phyloP scores from a whole-genome alignment of 1,284 basidiomycete species.

The Irpex rosettiformis region DNA sequence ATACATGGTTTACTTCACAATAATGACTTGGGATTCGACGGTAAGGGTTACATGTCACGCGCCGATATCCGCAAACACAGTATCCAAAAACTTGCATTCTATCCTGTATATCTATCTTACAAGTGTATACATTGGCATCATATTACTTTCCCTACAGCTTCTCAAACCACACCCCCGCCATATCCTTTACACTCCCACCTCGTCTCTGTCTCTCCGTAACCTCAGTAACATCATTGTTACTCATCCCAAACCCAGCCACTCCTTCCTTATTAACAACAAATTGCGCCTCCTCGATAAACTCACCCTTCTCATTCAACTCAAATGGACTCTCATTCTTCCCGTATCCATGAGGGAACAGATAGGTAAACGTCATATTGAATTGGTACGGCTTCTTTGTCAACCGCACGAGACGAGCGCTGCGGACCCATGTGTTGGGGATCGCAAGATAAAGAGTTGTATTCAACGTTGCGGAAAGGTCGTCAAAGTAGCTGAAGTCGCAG shows the following conservation, averaged over 20 bases:
- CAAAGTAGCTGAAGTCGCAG: constrained; percentile 12
- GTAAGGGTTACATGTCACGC: no score
- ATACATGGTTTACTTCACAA: no score
- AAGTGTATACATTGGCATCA: neutral
- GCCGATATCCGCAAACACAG: no score
- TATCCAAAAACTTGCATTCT: no score
- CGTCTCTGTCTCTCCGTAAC: constrained; percentile 13
- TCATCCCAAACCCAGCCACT: constrained; percentile 20
- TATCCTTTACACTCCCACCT: constrained; percentile 16
- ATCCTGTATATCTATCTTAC: no score
- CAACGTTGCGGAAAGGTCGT: neutral
- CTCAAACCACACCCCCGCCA: constrained; percentile 26
- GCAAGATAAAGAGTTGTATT: constrained; percentile 13
- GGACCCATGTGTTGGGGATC: constrained; percentile 17
- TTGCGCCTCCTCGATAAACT: neutral
- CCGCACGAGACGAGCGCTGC: constrained; percentile 19
- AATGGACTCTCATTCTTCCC: constrained; percentile 12
- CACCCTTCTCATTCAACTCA: constrained; percentile 3
- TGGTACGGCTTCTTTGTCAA: constrained; percentile 2
- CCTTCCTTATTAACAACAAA: neutral
- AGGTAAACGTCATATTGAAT: neutral
- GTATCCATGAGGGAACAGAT: neutral
- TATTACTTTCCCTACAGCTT: neutral
- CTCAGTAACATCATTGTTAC: constrained; percentile 14
- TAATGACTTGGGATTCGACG: no score